Conservation (phyloP, 2,329 filamentous ascomycete genomes). For the Alternaria sp. region DNA sequence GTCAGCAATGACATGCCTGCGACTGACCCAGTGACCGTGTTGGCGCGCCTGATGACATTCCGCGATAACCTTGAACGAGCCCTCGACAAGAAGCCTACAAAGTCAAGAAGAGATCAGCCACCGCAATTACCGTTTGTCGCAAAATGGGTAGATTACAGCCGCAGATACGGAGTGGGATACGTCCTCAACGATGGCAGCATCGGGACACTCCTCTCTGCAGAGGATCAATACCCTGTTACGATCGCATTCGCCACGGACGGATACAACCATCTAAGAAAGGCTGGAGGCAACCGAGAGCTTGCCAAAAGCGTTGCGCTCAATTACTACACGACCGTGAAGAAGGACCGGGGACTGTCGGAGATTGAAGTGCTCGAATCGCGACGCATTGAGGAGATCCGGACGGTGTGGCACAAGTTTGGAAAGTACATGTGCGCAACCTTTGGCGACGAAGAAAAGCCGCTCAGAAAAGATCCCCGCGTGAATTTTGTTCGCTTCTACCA, state of each 20-base stretch:
- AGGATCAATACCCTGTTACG: constrained; percentile 63
- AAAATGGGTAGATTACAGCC: constrained; percentile 89
- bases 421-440: constrained; percentile 67
- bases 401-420: constrained; percentile 71
- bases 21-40: constrained; percentile 54
- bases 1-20: constrained; percentile 40
- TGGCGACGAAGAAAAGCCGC: constrained; percentile 55
- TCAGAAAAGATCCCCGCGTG: constrained; percentile 52
- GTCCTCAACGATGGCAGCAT: constrained; percentile 83
- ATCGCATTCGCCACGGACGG: constrained; percentile 75
- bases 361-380: constrained; percentile 67
- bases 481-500: constrained; percentile 80
- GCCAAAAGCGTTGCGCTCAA: constrained; percentile 60
- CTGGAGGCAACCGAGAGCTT: constrained; percentile 63
- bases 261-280: constrained; percentile 72
- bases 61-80: constrained; percentile 55
- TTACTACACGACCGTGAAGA: constrained; percentile 73
- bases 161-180: constrained; percentile 84
- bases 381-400: constrained; percentile 62
- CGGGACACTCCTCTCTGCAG: constrained; percentile 66
- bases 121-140: constrained; percentile 63
- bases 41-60: constrained; percentile 53
- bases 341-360: constrained; percentile 66
- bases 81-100: constrained; percentile 47
- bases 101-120: constrained; percentile 55